Evolutionary conservation across 768 basidiomycete genomes (phyloP).

Genomic region (Podaxis sp.): DNA sequence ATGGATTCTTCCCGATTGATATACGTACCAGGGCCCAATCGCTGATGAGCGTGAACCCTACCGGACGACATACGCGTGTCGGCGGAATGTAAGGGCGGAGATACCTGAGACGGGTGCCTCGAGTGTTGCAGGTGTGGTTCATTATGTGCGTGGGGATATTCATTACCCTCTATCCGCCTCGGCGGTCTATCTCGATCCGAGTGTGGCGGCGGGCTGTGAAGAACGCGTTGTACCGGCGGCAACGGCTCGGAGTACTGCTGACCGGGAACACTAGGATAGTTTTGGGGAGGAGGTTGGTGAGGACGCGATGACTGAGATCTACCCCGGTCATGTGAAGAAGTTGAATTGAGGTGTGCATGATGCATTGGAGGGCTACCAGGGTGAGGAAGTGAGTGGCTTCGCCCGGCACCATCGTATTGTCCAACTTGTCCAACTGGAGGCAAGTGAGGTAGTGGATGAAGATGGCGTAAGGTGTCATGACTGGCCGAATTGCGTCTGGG

Average conservation of each 20-base stretch:
- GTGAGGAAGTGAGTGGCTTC: slow-evolving; percentile 26
- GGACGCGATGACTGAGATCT: slow-evolving; percentile 53
- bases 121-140: slow-evolving; percentile 18
- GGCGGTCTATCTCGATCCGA: slow-evolving; percentile 42
- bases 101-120: slow-evolving; percentile 31
- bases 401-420: slow-evolving; percentile 30
- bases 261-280: slow-evolving; percentile 35
- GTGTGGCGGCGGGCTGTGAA: slow-evolving; percentile 48
- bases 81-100: slow-evolving; percentile 6
- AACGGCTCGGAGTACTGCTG: slow-evolving; percentile 50
- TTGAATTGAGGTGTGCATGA: slow-evolving; percentile 34
- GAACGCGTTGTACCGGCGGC: slow-evolving; percentile 42
- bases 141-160: slow-evolving; percentile 13
- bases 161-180: slow-evolving; percentile 44
- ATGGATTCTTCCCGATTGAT: slow-evolving; percentile 54
- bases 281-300: slow-evolving; percentile 39
- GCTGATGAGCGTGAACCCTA: slow-evolving; percentile 65
- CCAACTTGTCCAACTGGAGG: slow-evolving; percentile 41
- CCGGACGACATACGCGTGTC: slow-evolving; percentile 29
- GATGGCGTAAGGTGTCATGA: slow-evolving; percentile 46
- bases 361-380: slow-evolving; percentile 41
- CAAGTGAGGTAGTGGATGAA: slow-evolving; percentile 48
- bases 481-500: slow-evolving; percentile 42
- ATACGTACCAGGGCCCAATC: slow-evolving; percentile 60
- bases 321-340: slow-evolving; percentile 43